Base-by-base conservation (phyloP, 108 stramenopile genomes). In the Epithemia pelagica region DNA sequence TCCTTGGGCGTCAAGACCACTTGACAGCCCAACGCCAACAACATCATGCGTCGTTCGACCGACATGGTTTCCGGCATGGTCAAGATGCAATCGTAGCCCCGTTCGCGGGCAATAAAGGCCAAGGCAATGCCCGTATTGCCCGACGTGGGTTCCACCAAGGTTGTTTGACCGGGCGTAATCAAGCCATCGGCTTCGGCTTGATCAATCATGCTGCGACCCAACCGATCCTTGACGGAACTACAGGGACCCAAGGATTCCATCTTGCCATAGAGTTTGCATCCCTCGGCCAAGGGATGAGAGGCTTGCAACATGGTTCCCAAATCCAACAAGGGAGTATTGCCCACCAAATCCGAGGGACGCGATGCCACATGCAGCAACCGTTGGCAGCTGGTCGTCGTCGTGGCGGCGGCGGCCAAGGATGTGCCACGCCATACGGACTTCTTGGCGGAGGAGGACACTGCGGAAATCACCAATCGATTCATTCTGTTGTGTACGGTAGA, bases 1-100 rank as follows among this genome's bases (percentile, higher is more conserved):
- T 86, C 88, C 58, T 83, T 86, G 58, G 88, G 88, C 18, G 88
- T 89, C 46, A 85, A 63, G 5, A 89, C 84, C 29, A 89, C 82
- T 70, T 86, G 77, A 28, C 75, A 74, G 18, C 84, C 88, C 53
- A 89, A 59, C 20, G 82, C 75, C 52, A 81, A 26, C 28, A 89
- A 71, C 78, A 89, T 81, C 75, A 83, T 83, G 56, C 84, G 79
- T 57, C 84, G 70, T 77, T 89, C 88, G 28, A 83, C 52, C 54
- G 68, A 71, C 78, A 90, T 86, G 63, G 91, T 90, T 73, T 97
- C 96, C 0, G 95, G 95, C 93, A 97, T 93, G 59, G 94, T 90
- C 7, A 97, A 67, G 22, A 92, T 81, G 71, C 90, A 94, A 24
- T 78, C 56, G 67, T 80, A 92, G 26, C 88, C 73, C 22, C 82